Base-by-base conservation (phyloP, 371 early-diverging fungal species). In the Batrachochytrium dendrobatidis region DNA sequence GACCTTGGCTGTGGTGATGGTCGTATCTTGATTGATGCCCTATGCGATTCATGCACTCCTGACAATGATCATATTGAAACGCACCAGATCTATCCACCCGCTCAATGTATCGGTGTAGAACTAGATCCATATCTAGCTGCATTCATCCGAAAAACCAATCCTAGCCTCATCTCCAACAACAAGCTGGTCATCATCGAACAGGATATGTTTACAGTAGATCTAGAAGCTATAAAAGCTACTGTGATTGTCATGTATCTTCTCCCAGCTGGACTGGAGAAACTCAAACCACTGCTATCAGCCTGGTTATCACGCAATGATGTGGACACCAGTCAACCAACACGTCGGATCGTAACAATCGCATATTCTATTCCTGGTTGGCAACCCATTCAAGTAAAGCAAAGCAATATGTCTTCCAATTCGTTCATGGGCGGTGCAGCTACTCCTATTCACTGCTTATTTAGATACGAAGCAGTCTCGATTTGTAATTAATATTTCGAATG, bases 1-100 rank as follows among this genome's bases (percentile, higher is more conserved):
- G 72, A 71, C 50, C 60, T 71, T 12, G 71, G 70, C 18, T 69
- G 70, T 56, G 70, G 70, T 0, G 70, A 69, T 49, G 70, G 34
- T n/a, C 60, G 70, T 4, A 53, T 71, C 33, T 60, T 71, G 17
- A 28, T 12, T 4, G 34, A 34, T 5, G 62, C 68, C 22, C 61
- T 70, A 24, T 39, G 15, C 15, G 39, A 39, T n/a, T n/a, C n/a
- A n/a, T n/a, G n/a, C n/a, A n/a, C n/a, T n/a, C n/a, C n/a, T n/a
- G n/a, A n/a, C n/a, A n/a, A n/a, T n/a, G n/a, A n/a, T n/a, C n/a
- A n/a, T n/a, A n/a, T n/a, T n/a, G n/a, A n/a, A n/a, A n/a, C n/a
- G n/a, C n/a, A 1, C 12, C 6, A 26, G n/a, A 30, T 53, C 45
- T 24, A 25, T 6, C 59, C 60, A 18, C 55, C 58, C 2, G 28